Percentiles rank a stretch among this genome's conserved stretches.
phyloP scores from a whole-genome alignment of 257 asterid genomes.

The Solanum habrochaites region DNA sequence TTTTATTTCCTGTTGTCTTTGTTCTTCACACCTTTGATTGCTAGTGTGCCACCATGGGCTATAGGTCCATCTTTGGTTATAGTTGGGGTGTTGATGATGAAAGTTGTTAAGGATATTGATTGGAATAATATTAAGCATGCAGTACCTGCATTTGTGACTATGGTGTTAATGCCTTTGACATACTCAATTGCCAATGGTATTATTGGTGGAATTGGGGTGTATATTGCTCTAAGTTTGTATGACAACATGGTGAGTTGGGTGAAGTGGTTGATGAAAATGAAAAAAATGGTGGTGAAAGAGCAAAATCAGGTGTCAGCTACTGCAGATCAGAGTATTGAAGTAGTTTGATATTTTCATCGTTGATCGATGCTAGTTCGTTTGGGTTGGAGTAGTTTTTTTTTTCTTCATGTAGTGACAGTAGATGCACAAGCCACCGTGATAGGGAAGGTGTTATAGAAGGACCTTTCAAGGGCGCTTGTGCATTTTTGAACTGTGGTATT shows the following conservation, averaged over 20 bases:
- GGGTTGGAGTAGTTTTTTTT: neutral
- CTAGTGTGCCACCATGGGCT: conserved; percentile 81
- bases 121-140: conserved; percentile 56
- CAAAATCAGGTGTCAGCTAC: conserved; percentile 56
- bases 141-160: conserved; percentile 65
- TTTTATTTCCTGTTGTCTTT: conserved; percentile 41
- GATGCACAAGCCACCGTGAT: conserved; percentile 54
- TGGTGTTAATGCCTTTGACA: conserved; percentile 61
- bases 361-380: neutral
- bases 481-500: conserved; percentile 11
- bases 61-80: conserved; percentile 72
- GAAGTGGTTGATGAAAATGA: conserved; percentile 33
- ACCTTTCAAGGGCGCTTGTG: conserved; percentile 43
- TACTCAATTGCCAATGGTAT: conserved; percentile 73
- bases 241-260: conserved; percentile 21
- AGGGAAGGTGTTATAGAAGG: neutral
- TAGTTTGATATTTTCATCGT: conserved; percentile 3
- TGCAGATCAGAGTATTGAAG: conserved; percentile 13
- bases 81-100: conserved; percentile 81
- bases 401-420: neutral
- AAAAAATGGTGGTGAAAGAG: conserved; percentile 40
- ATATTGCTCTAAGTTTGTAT: conserved; percentile 33
- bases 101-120: conserved; percentile 55
- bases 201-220: conserved; percentile 60
- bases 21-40: conserved; percentile 46